Evolutionary conservation across 139 green algal genomes (phyloP), one percentile per base, ranked within the genome.

Genomic region (Coelastrella sp.): DNA sequence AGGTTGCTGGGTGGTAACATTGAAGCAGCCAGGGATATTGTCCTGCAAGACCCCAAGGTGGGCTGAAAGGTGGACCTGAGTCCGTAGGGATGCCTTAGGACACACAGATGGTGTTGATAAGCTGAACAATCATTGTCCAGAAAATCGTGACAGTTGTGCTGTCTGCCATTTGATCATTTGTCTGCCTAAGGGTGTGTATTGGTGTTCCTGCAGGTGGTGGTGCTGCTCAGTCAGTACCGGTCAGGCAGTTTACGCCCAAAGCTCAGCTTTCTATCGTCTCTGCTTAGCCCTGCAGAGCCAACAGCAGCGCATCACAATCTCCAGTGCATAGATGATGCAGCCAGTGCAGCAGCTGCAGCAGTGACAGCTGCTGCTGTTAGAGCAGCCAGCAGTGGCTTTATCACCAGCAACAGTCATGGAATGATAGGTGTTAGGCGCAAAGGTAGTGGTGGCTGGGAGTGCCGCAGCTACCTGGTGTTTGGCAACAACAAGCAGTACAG

Each of bases 1-100:
- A 72, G 11, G 79, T 8, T 85, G 49, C 10, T 72, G 80, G 80
- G n/a, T 24, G 59, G 20, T 19, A 86, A 24, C 80, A 65, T 70
- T 78, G 12, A 59, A 22, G 80, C 79, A 12, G 80, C 59, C 8
- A 58, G 63, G 17, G 49, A 70, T 8, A 66, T 88, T 20, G 84
- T 81, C 35, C 66, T 88, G 19, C 15, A 80, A 24, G 66, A 70
- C 6, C 84, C 84, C 1, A n/a, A 68, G 68, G 84, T 88, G 25
- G 56, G 81, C 57, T 49, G 35, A 49, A 49, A 3, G 35, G 35
- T 49, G 35, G 35, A 49, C 35, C 35, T 49, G 35, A 49, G 35
- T 49, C 35, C 35, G 35, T 49, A 49, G 35, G 35, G 35, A 49
- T 49, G 35, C 35, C 35, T 49, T 49, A 49, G 35, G 35, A 49